Evolutionary conservation across 345 rosid species (phyloP), one percentile per base, ranked within the genome.

Genomic region (Turnera subulata): DNA sequence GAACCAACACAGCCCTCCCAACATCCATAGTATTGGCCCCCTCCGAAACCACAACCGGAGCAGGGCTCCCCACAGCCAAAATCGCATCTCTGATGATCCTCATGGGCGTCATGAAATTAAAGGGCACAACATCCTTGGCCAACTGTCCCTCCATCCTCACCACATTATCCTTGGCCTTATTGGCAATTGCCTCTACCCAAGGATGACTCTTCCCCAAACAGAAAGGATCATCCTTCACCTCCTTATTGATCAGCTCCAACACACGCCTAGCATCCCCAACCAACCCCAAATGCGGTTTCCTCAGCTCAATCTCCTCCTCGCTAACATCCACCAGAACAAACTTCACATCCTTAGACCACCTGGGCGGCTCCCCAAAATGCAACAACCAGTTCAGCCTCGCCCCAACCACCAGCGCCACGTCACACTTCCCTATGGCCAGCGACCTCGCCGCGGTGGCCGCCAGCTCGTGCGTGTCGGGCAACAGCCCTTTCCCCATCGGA

Each of bases 1-100:
- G 99, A 66, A 93, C 90, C 76, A 93, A 62, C 58, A 93, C 99
- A 5, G 92, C 78, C 71, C 99, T 82, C 12, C 97, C 99, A 57
- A 89, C 83, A 69, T 93, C 99, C 99, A 93, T 93, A 1, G 99
- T 93, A 58, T 93, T 93, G 0, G 99, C 96, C 40, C 99, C 99
- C 68, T 93, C 97, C 0, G 99, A 89, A 51, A 89, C 94, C 63
- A 89, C 65, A 40, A 93, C 64, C 4, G 99, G 99, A 25, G 94
- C 86, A 56, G 94, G 97, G 62, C 96, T 85, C 35, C 94, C 82
- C 37, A 78, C 47, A 10, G 73, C 82, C 54, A 64, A 50, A 67
- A 93, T 89, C 0, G 97, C 87, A 57, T 93, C 97, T 70, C 97
- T 83, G 11, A 93, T 93, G 29, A 93, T 89, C 80, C 86, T 89